A percentile compares a stretch with the other conserved stretches of the same genome.
Evolutionary conservation across 2,329 filamentous ascomycete species (phyloP).

Genomic region (Aureobasidium lini): DNA sequence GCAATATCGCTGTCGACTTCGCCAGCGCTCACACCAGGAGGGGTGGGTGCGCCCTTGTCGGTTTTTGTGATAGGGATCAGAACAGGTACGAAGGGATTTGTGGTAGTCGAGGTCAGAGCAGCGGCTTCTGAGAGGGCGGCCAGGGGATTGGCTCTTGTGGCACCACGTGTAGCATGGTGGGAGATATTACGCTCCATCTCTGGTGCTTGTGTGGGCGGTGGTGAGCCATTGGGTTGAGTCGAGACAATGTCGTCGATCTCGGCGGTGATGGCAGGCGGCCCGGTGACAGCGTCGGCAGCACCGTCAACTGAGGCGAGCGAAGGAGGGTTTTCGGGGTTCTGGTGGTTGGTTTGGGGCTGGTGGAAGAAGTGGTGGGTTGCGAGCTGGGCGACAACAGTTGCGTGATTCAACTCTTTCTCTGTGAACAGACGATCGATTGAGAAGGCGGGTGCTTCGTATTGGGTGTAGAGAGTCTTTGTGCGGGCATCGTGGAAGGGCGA

Average conservation of each 20-base stretch:
- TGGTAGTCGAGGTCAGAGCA: conserved; percentile 22
- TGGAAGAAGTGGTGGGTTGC: conserved; percentile 53
- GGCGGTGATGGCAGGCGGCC: conserved; percentile 13
- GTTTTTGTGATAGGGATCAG: conserved; percentile 39
- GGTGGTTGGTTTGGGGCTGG: conserved; percentile 30
- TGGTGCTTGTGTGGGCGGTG: conserved; percentile 21
- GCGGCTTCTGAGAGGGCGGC: conserved; percentile 45
- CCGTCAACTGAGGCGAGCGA: conserved; percentile 25
- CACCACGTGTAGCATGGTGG: conserved; percentile 47
- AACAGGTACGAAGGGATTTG: conserved; percentile 38
- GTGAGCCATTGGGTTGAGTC: conserved; percentile 22
- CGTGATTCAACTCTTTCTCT: conserved; percentile 57
- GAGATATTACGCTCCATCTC: conserved; percentile 57
- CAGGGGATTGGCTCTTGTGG: conserved; percentile 39
- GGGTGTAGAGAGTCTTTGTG: conserved; percentile 43
- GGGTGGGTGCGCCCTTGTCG: conserved; percentile 42
- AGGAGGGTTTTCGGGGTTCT: conserved; percentile 21
- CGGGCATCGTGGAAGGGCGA: conserved; percentile 48
- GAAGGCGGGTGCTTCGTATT: conserved; percentile 52
- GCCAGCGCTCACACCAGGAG: conserved; percentile 33
- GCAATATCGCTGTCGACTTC: conserved; percentile 44
- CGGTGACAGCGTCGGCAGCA: conserved; percentile 21
- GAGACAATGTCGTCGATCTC: conserved; percentile 20
- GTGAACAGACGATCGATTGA: conserved; percentile 59
- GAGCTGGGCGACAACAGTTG: conserved; percentile 53